A percentile compares a stretch with the other conserved stretches of the same genome.
Evolutionary conservation across 257 asterid species (phyloP).

Genomic region (Catharanthus roseus): DNA sequence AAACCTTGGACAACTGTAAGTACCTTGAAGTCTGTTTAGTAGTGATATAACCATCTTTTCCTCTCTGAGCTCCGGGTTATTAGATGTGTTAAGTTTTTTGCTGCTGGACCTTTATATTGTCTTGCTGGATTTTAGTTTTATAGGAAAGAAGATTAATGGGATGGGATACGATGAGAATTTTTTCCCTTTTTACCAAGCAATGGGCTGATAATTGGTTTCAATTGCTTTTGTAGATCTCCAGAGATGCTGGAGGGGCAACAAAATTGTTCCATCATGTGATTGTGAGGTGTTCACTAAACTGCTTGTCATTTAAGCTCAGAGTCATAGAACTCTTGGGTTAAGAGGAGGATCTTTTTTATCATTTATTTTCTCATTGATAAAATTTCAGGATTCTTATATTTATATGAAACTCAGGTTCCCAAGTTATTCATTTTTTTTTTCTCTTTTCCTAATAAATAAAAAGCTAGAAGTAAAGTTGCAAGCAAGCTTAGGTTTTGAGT

Average conservation of each 20-base stretch:
- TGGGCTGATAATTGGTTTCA: background rate
- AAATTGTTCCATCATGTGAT: slow-evolving; percentile 50
- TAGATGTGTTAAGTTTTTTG: too few relatives aligned
- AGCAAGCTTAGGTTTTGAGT: too few relatives aligned
- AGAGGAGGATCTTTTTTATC: background rate
- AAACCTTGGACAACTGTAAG: slow-evolving; percentile 78
- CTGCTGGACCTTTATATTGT: too few relatives aligned
- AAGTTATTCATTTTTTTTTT: background rate
- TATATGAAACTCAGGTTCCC: background rate
- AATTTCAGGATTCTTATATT: background rate
- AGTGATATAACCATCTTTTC: background rate
- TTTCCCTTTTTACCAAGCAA: too few relatives aligned
- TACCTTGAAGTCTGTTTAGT: background rate
- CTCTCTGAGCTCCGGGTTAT: too few relatives aligned
- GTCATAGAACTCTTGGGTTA: background rate
- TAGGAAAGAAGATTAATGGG: too few relatives aligned
- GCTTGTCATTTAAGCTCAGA: background rate
- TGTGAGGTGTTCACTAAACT: slow-evolving; percentile 13
- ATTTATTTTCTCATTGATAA: background rate
- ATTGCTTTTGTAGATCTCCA: slow-evolving; percentile 58
- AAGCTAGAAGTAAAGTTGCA: background rate
- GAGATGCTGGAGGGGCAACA: slow-evolving; percentile 76
- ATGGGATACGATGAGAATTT: too few relatives aligned
- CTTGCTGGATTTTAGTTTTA: too few relatives aligned
- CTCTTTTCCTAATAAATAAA: background rate